These are phyloP conservation scores for Leptographium wingfieldii DNA, from an alignment of 2,329 filamentous ascomycete species.

Conservation along the genomic window DNA sequence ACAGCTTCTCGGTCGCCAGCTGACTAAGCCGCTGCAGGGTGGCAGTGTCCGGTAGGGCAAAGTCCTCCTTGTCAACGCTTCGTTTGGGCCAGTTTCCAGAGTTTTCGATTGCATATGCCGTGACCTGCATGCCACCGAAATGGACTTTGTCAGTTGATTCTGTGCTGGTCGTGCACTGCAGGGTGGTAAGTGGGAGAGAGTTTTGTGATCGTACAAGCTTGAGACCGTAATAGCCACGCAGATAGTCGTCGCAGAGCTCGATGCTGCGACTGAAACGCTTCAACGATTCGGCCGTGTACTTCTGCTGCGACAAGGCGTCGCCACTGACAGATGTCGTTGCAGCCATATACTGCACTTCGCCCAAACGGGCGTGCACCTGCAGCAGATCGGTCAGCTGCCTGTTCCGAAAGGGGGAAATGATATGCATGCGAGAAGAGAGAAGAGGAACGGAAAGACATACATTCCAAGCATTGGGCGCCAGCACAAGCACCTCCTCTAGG, in stretches of 20 bases:
- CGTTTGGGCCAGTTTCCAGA: constrained; percentile 30
- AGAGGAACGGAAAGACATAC: constrained; percentile 33
- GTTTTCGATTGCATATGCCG: constrained; percentile 35
- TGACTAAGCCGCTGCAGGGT: constrained; percentile 59
- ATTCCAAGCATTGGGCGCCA: constrained; percentile 91
- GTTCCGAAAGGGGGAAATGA: neutral
- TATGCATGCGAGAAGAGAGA: neutral
- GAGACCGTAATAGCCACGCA: constrained; percentile 85
- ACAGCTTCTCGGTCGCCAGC: constrained; percentile 59
- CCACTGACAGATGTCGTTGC: constrained; percentile 24
- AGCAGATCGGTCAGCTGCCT: neutral
- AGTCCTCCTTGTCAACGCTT: constrained; percentile 29
- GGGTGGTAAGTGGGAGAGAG: neutral
- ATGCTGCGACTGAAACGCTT: constrained; percentile 82
- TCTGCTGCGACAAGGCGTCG: constrained; percentile 27
- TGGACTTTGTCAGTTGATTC: neutral
- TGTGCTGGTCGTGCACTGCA: neutral
- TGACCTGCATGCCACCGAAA: constrained; percentile 24
- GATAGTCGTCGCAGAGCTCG: constrained; percentile 85
- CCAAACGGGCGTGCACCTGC: constrained; percentile 78
- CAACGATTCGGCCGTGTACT: constrained; percentile 57
- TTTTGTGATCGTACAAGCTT: constrained; percentile 48
- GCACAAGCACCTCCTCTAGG: constrained; percentile 77
- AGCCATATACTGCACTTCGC: constrained; percentile 69
- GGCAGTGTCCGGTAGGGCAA: constrained; percentile 40